Conservation (phyloP, 345 rosid species). For the Odontarrhena argentea region DNA sequence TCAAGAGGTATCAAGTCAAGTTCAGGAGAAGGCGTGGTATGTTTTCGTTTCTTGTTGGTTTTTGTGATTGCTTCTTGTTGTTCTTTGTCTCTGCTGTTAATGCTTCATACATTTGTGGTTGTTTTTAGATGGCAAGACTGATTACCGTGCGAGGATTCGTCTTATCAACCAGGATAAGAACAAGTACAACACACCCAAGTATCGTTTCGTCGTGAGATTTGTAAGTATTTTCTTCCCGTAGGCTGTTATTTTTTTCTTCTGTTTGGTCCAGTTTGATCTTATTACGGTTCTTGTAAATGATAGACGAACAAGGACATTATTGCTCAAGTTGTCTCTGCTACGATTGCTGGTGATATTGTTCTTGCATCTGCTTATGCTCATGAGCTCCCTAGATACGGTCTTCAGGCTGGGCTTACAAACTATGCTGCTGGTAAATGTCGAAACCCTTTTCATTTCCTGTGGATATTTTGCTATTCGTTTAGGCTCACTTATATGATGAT, state of each 20-base stretch:
- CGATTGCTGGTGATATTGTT: constrained; percentile 27
- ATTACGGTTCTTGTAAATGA: not conserved
- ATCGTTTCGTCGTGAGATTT: constrained; percentile 71
- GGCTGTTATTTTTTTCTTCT: not conserved
- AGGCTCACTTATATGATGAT: not conserved
- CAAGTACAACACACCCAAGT: constrained; percentile 83
- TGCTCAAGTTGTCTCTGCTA: constrained; percentile 16
- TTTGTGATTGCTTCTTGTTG: not conserved
- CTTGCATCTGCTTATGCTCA: constrained; percentile 35
- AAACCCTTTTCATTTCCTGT: not conserved
- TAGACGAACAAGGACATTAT: constrained; percentile 21
- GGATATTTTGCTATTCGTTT: not conserved
- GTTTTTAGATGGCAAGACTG: constrained; percentile 72
- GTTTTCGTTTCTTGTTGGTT: not conserved
- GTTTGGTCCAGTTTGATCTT: not conserved
- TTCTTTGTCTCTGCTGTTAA: not conserved
- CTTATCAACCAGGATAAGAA: constrained; percentile 71
- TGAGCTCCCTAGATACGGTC: constrained; percentile 32
- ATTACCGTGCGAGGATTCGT: constrained; percentile 57
- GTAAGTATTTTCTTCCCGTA: constrained; percentile 42
- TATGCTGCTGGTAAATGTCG: constrained; percentile 9
- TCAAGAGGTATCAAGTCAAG: constrained; percentile 28
- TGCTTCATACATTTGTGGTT: not conserved
- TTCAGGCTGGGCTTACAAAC: constrained; percentile 22
- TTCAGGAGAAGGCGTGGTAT: constrained; percentile 31